Evolutionary conservation across 2,329 filamentous ascomycete species (phyloP).

Genomic region (Raffaelea deltoideospora): DNA sequence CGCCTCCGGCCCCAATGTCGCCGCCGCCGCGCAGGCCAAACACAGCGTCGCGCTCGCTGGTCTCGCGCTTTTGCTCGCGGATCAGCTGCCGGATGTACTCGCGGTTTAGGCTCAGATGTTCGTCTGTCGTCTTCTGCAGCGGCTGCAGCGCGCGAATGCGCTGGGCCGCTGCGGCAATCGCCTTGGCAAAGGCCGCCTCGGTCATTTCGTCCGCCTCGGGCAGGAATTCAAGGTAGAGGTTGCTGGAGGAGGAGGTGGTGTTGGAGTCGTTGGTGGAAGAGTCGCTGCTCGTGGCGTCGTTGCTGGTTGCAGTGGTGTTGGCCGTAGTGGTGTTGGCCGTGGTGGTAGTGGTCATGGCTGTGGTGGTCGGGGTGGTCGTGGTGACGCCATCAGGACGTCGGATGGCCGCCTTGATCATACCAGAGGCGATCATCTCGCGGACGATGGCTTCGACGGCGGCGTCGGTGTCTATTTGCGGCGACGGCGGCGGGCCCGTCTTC

Average conservation of each 20-base stretch:
- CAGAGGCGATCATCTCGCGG: slow-evolving; percentile 37
- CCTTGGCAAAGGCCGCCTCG: slow-evolving; percentile 33
- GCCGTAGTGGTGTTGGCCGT: not conserved
- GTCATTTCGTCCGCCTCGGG: slow-evolving; percentile 25
- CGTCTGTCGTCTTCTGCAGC: slow-evolving; percentile 35
- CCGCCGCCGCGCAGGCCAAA: slow-evolving; percentile 1
- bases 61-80: slow-evolving; percentile 30
- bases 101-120: slow-evolving; percentile 37
- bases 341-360: too few relatives aligned
- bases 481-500: slow-evolving; percentile 18
- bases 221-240: slow-evolving; percentile 36
- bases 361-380: not conserved
- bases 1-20: too few relatives aligned
- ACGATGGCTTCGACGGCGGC: slow-evolving; percentile 31
- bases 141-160: slow-evolving; percentile 29
- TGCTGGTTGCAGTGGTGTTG: not conserved
- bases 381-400: slow-evolving; percentile 15
- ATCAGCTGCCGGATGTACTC: slow-evolving; percentile 36
- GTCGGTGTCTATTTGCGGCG: slow-evolving; percentile 23
- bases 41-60: slow-evolving; percentile 1
- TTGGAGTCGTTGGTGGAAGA: slow-evolving; percentile 6
- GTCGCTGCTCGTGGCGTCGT: not conserved
- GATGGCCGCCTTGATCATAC: slow-evolving; percentile 37
- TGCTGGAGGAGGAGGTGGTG: slow-evolving; percentile 8
- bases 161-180: slow-evolving; percentile 26